A percentile compares a stretch with the other conserved stretches of the same genome.
Conservation (phyloP, 2,329 filamentous ascomycete genomes). For the Pseudocercospora eumusae region DNA sequence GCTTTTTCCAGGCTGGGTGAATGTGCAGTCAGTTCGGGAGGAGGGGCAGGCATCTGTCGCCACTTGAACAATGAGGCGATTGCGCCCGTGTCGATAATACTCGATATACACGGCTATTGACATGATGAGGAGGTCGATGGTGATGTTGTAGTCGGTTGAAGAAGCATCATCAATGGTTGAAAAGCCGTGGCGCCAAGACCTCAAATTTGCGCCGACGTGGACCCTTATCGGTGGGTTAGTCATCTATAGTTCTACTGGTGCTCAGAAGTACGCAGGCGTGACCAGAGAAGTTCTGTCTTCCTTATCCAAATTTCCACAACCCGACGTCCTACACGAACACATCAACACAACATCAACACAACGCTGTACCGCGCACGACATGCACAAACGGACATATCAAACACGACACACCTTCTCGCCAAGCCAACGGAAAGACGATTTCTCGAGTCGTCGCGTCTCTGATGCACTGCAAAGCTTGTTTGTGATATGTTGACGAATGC, state of each 20-base stretch:
- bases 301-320: no score
- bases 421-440: background rate
- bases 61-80: background rate
- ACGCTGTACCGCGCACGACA: background rate
- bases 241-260: no score
- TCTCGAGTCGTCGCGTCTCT: slow-evolving; percentile 5
- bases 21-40: background rate
- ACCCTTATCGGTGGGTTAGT: no score
- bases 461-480: background rate
- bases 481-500: slow-evolving; percentile 3
- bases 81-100: no score
- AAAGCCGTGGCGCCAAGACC: background rate
- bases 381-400: background rate
- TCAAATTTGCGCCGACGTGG: background rate
- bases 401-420: background rate
- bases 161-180: background rate
- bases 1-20: no score
- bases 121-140: background rate
- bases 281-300: no score
- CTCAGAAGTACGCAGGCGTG: no score
- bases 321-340: background rate
- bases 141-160: background rate
- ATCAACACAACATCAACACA: background rate
- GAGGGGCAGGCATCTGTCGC: background rate
- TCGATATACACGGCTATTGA: no score